Conservation (phyloP, 768 basidiomycete species). For the Hydnum rufescens region DNA sequence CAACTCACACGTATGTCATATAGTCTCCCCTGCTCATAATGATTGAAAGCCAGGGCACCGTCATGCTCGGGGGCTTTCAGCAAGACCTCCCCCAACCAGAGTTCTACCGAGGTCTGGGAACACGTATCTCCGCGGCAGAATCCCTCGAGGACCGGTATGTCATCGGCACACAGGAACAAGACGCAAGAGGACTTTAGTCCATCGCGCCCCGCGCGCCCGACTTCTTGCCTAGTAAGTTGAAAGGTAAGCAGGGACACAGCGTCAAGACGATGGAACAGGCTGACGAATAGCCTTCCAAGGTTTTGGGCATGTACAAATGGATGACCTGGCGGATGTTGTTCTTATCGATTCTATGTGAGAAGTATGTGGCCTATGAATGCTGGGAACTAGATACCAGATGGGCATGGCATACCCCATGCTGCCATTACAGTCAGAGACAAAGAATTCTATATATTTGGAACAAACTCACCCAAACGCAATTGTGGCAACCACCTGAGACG, state of each 20-base stretch:
- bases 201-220: slow-evolving; percentile 27
- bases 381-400: background rate
- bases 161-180: slow-evolving; percentile 25
- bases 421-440: too few species aligned
- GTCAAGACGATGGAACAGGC: background rate
- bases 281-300: slow-evolving; percentile 22
- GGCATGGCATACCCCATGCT: slow-evolving; percentile 1
- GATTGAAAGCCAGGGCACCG: slow-evolving; percentile 9
- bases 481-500: slow-evolving; percentile 16
- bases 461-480: slow-evolving; percentile 24
- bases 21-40: slow-evolving; percentile 6
- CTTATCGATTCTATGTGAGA: background rate
- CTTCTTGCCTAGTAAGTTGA: slow-evolving; percentile 20
- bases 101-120: slow-evolving; percentile 15
- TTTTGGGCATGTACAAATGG: slow-evolving; percentile 27
- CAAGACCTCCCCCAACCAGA: slow-evolving; percentile 11
- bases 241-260: background rate
- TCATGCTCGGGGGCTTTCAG: slow-evolving; percentile 7
- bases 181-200: slow-evolving; percentile 25
- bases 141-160: slow-evolving; percentile 29
- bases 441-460: background rate
- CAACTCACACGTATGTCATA: slow-evolving; percentile 24
- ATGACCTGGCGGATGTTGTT: slow-evolving; percentile 16
- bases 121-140: slow-evolving; percentile 31
- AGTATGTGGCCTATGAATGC: background rate